phyloP scores from a whole-genome alignment of 805 yeast species.

The Cyberlindnera lachancei region DNA sequence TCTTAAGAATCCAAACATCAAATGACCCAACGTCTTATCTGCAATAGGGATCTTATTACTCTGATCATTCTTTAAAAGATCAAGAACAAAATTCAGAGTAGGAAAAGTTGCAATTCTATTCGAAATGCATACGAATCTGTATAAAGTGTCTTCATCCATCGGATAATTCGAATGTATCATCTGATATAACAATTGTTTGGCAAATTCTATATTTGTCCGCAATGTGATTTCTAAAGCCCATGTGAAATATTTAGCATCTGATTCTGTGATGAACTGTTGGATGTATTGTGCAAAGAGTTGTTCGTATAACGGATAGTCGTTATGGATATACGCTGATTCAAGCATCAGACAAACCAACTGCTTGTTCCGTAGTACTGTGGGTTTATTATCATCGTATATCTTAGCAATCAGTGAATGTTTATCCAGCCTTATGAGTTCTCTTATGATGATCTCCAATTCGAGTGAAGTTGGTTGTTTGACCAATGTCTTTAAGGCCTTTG shows the following conservation, averaged over 20 bases:
- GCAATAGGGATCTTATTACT: neutral
- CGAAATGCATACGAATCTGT: constrained; percentile 13
- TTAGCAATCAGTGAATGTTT: neutral
- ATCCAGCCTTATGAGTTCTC: neutral
- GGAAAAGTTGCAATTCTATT: constrained; percentile 14
- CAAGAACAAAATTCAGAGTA: constrained; percentile 14
- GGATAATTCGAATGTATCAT: constrained; percentile 21
- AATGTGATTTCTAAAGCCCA: constrained; percentile 16
- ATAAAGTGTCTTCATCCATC: constrained; percentile 15
- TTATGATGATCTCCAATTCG: neutral
- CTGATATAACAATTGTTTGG: constrained; percentile 22
- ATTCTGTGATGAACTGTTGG: constrained; percentile 5
- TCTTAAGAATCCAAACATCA: constrained; percentile 6
- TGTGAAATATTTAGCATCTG: constrained; percentile 11
- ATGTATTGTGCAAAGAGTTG: constrained; percentile 14
- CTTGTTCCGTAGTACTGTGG: no score
- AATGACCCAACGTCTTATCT: constrained; percentile 2
- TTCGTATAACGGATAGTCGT: constrained; percentile 13
- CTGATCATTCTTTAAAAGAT: constrained; percentile 13
- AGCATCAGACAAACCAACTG: constrained; percentile 2
- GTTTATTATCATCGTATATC: no score
- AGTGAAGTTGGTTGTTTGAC: neutral
- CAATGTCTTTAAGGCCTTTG: neutral
- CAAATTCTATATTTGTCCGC: constrained; percentile 18
- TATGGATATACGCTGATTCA: constrained; percentile 2